Base-by-base conservation (phyloP, 1,139 yeast genomes). In the Kurtzmaniella natalensis region DNA sequence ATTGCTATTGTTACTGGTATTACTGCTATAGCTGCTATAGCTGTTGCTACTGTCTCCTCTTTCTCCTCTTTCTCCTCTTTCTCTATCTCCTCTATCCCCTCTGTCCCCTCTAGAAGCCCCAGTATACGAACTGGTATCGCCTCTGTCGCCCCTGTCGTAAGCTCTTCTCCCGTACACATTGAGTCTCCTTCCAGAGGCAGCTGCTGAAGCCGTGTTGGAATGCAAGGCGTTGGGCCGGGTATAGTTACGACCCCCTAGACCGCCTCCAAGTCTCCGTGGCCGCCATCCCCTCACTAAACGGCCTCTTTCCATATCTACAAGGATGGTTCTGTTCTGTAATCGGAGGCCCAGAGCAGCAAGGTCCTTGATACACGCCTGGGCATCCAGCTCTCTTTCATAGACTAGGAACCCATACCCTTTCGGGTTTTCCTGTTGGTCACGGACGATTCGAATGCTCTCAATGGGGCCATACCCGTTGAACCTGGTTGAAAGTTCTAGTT, bases 361-460 rank as follows among this genome's bases (percentile, higher is more conserved):
- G 25, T 70, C 78, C 22, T 69, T 63, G n/a, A 72, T 68, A 10
- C 94, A 88, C 41, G 38, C 55, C 39, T 66, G 70, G 41, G 83
- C 82, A 46, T 75, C 84, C 13, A 56, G 48, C 36, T 73, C 82
- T 31, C 69, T 64, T 47, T 75, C 81, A 55, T 76, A 89, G 4
- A 82, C 81, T 2, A 89, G 64, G 53, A 92, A 92, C 1, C 85
- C 97, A 52, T 92, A 92, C 0, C 97, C 97, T 42, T 74, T 72
- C 20, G 74, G 73, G 0, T 64, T 49, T 2, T 50, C 51, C 5
- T 23, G 9, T 4, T 37, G 61, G 47, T 83, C 83, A 42, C 86
- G 60, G 1, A 88, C 84, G 3, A 88, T 70, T 18, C 89, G 64
- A 1, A 81, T 65, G 4, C 72, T 70, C 36, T 82, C 89, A 25